phyloP scores from a whole-genome alignment of 805 yeast genomes.

The Priceomyces fermenticarens region DNA sequence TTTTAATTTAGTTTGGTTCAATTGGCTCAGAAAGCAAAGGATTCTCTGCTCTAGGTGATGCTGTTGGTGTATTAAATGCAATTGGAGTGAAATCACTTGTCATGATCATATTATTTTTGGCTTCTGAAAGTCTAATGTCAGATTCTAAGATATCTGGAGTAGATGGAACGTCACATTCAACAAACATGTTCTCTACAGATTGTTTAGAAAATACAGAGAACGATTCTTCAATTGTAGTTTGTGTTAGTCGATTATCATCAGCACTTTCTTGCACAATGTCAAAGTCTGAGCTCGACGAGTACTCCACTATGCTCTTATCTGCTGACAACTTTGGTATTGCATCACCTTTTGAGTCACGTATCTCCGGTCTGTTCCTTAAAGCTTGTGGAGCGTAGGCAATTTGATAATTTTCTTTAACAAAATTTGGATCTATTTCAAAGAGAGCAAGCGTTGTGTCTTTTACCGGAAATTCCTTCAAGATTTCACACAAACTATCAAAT shows the following conservation, averaged over 20 bases:
- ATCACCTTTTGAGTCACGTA: slow-evolving; percentile 2
- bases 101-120: neutral
- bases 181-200: neutral
- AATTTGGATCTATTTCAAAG: slow-evolving; percentile 9
- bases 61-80: neutral
- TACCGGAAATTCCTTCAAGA: slow-evolving; percentile 15
- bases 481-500: slow-evolving; percentile 16
- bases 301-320: slow-evolving; percentile 2
- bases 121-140: neutral
- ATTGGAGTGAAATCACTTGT: neutral
- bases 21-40: slow-evolving; percentile 4
- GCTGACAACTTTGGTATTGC: neutral
- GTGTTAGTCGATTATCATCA: neutral
- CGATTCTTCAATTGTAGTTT: neutral
- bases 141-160: neutral
- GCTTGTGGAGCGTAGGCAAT: slow-evolving; percentile 3
- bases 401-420: neutral
- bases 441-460: slow-evolving; percentile 12
- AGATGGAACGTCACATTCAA: neutral
- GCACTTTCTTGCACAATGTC: slow-evolving; percentile 1
- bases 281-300: slow-evolving; percentile 5
- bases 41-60: neutral
- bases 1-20: slow-evolving; percentile 2
- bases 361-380: neutral
- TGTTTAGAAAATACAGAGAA: too few species aligned